Evolutionary conservation across 768 basidiomycete species (phyloP), one percentile per base, ranked within the genome.

Genomic region (Tubosaeta sp.): DNA sequence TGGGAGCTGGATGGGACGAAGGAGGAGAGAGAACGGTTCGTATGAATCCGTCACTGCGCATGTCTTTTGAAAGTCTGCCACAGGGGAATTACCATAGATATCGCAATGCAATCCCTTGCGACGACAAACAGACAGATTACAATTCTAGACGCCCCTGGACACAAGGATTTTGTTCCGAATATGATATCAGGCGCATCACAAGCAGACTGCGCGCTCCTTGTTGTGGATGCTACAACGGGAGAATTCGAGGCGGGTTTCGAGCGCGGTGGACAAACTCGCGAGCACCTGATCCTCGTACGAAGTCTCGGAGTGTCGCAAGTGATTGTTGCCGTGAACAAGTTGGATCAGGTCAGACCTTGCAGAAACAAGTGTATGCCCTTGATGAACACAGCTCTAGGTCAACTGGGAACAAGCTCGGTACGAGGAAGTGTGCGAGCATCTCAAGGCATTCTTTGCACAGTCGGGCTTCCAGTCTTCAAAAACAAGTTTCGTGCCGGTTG

Each of bases 171-270:
- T 61, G 88, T 99, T 56, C 97, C 97, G 1, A 98, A 98, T 65
- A 98, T 98, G 95, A 99, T 99, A 48, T 97, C 95, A 0, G 97
- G 97, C 1, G 95, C 97, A 7, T 85, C 95, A 2, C 97, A 97
- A 69, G 97, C 95, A 0, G 97, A 98, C 59, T 91, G 91, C 43
- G 93, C 97, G 0, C 71, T 98, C 8, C 82, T 98, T 19, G 95
- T 98, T 4, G 85, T 99, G 26, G 97, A 97, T 66, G 85, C 94
- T 2, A 77, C 86, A 6, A 83, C 77, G 1, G 95, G 95, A 17
- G 94, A 95, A 64, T 99, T 99, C 59, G 97, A 99, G 69, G 86
- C 91, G 22, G 95, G 95, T 3, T 99, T 98, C 62, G 88, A 91
- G 33, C 79, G 87, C 16, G 93, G 93, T 39, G 95, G 95, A 1